phyloP scores from a whole-genome alignment of 23 red algal genomes.

The Gracilaria vermiculophylla region DNA sequence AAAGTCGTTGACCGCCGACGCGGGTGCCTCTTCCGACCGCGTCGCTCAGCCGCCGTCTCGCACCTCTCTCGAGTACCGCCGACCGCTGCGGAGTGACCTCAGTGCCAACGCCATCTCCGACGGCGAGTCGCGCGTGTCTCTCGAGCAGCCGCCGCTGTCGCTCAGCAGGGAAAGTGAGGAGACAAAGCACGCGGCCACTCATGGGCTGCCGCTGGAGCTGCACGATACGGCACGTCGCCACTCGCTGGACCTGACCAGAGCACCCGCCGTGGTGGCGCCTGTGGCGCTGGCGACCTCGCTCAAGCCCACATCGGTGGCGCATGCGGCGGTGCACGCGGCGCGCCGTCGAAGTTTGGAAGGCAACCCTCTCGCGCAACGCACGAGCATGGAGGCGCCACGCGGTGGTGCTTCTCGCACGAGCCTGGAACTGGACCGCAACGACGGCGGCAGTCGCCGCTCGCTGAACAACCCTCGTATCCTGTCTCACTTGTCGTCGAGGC shows the following conservation, averaged over 20 bases:
- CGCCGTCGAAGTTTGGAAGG: slow-evolving; percentile 20
- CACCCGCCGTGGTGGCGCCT: background rate
- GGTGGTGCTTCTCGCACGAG: background rate
- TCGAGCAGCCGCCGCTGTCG: background rate
- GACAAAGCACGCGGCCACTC: background rate
- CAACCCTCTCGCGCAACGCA: background rate
- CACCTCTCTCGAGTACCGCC: background rate
- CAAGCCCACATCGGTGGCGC: background rate
- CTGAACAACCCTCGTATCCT: slow-evolving; percentile 24
- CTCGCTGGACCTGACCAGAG: slow-evolving; percentile 36
- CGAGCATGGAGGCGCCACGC: background rate
- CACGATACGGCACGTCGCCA: slow-evolving; percentile 35
- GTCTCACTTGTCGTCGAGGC: slow-evolving; percentile 38
- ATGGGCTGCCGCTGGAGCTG: slow-evolving; percentile 3
- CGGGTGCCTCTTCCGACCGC: background rate
- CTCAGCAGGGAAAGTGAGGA: background rate
- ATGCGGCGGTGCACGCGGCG: slow-evolving; percentile 4
- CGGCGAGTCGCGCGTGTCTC: background rate
- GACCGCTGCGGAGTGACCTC: background rate
- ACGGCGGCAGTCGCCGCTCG: background rate
- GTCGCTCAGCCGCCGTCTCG: background rate
- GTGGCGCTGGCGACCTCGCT: background rate
- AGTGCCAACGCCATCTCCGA: background rate
- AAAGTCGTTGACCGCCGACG: background rate
- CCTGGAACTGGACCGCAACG: slow-evolving; percentile 3